Evolutionary conservation across 179 eudicot species (phyloP).

Genomic region (Drosera spatulata): DNA sequence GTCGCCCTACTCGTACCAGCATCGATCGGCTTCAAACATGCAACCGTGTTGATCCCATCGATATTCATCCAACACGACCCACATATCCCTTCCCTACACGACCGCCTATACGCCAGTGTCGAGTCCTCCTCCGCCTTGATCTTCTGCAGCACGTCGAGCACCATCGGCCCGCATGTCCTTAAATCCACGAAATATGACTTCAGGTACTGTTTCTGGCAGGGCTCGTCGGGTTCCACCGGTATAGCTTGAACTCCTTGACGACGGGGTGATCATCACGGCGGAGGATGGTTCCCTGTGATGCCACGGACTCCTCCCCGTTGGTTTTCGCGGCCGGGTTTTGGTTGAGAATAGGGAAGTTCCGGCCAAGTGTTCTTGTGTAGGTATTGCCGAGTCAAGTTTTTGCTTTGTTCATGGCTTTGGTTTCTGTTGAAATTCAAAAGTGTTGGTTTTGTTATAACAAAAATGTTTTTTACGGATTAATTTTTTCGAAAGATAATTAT

Average conservation of each 20-base stretch:
- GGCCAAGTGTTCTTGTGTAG: too few species aligned
- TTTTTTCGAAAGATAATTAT: too few species aligned
- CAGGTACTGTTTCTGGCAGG: conserved; percentile 45
- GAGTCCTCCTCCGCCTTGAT: conserved; percentile 70
- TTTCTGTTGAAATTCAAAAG: too few species aligned
- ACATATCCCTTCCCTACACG: conserved; percentile 84
- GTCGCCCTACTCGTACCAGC: conserved; percentile 41
- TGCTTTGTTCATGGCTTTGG: too few species aligned
- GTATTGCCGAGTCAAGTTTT: too few species aligned
- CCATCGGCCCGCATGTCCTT: conserved; percentile 67
- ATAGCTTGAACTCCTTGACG: conserved; percentile 51
- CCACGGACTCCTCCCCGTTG: too few species aligned
- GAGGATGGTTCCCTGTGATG: too few species aligned
- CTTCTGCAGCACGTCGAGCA: conserved; percentile 65
- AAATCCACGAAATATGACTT: conserved; percentile 53
- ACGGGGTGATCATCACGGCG: too few species aligned
- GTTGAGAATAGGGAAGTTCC: too few species aligned
- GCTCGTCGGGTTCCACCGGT: conserved; percentile 56
- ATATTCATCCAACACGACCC: conserved; percentile 93
- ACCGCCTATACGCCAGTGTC: conserved; percentile 56
- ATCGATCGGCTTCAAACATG: conserved; percentile 71
- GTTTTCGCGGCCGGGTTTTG: too few species aligned
- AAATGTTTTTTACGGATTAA: too few species aligned
- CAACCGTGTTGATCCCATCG: conserved; percentile 69
- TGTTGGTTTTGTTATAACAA: too few species aligned